These are phyloP conservation scores for Mesembryanthemum crystallinum DNA, from an alignment of 148 eudicot species.

Conservation along the genomic window DNA sequence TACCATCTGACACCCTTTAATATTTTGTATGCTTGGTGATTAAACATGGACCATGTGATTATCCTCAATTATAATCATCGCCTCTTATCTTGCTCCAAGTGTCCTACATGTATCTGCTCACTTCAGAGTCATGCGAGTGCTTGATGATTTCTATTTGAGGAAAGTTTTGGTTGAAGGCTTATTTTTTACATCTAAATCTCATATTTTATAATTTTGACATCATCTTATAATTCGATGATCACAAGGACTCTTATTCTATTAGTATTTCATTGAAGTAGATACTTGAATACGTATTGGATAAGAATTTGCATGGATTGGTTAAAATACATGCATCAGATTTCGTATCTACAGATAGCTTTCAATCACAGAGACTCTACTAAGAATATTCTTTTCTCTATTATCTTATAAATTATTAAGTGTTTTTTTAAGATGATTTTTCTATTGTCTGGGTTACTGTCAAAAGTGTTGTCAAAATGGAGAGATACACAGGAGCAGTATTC, in stretches of 20 bases:
- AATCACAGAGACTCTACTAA: background rate
- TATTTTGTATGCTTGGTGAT: background rate
- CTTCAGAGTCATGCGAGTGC: background rate
- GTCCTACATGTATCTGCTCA: conserved; percentile 2
- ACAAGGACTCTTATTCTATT: conserved; percentile 8
- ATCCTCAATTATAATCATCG: background rate
- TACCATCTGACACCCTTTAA: background rate
- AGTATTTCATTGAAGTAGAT: conserved; percentile 31
- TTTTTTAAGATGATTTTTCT: background rate
- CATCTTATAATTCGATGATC: conserved; percentile 6
- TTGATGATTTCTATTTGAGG: background rate
- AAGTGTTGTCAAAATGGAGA: background rate
- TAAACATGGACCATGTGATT: conserved; percentile 3
- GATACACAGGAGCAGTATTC: conserved; percentile 1
- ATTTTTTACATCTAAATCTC: background rate
- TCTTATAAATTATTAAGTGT: background rate
- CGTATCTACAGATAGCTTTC: conserved; percentile 9
- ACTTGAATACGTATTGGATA: conserved; percentile 23
- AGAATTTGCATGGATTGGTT: conserved; percentile 26
- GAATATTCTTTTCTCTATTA: background rate
- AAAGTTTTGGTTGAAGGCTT: conserved; percentile 2
- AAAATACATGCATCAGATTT: conserved; percentile 13
- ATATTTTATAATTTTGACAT: background rate
- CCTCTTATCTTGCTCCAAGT: conserved; percentile 15
- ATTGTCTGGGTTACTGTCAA: background rate